Base-by-base conservation (phyloP, 2,329 filamentous ascomycete genomes). In the Diplocarpon rosae region DNA sequence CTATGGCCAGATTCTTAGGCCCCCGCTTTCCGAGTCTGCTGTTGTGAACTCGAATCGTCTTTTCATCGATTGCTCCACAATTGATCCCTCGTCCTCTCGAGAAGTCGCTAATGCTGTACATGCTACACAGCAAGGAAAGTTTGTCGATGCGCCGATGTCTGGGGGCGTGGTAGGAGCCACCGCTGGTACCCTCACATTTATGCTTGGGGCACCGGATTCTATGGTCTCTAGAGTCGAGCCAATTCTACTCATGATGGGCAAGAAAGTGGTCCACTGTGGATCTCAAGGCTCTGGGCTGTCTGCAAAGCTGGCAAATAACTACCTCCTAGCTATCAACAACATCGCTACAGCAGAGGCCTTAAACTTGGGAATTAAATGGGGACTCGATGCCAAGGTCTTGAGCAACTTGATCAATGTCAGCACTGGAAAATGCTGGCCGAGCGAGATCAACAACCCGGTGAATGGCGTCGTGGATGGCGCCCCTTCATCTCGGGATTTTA, bases 291-390 rank as follows among this genome's bases (percentile, higher is more conserved):
- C 85, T 2, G 92, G 92, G 0, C 73, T 98, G 1, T 85, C 87
- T 10, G 92, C 85, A 32, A 98, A 98, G 67, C 73, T 98, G 28
- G 89, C 90, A 42, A 98, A 98, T 68, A 98, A 98, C 66, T 98
- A 98, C 63, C 76, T 96, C 24, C 72, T 98, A 3, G 90, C 89
- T 3, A 79, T 96, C 55, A 93, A 88, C 70, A 98, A 98, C 65
- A 88, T 75, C 11, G 65, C 72, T 1, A 69, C 73, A 2, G 70
- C 69, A 13, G 76, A 80, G 59, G 73, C 71, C 1, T 74, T 78
- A 66, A 75, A 75, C 1, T 67, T 79, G 35, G 74, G 70, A 2
- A 73, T 74, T 2, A 67, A 68, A 27, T 65, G 74, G 32, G 74
- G 73, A 2, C 56, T 78, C 14, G 71, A 78, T 49, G 71, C 72